Percentiles rank a stretch among this genome's conserved stretches.
phyloP scores from a whole-genome alignment of 345 rosid species.

The Citrus glauca region DNA sequence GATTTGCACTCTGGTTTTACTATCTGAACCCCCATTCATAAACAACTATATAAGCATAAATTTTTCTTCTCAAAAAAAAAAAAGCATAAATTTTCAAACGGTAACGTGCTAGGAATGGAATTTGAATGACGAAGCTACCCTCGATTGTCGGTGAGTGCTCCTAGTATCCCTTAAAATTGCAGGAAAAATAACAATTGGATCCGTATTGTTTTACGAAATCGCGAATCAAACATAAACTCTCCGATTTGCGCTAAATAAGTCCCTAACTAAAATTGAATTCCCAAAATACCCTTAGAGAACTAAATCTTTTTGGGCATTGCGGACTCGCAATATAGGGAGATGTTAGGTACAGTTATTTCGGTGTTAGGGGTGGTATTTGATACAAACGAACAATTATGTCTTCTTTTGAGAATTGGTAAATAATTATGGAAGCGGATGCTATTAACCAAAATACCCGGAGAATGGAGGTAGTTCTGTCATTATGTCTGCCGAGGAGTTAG shows the following conservation, averaged over 20 bases:
- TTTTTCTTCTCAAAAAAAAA: too few relatives aligned
- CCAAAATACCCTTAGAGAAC: not conserved
- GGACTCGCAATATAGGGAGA: too few relatives aligned
- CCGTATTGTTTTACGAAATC: not conserved
- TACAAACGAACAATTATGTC: not conserved
- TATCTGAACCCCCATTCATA: too few relatives aligned
- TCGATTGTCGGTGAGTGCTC: not conserved
- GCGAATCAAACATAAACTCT: too few relatives aligned
- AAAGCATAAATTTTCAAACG: not conserved
- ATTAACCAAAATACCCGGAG: not conserved
- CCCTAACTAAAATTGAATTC: not conserved
- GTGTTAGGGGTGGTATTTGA: not conserved
- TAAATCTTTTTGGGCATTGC: too few relatives aligned
- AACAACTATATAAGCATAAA: not conserved
- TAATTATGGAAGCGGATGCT: not conserved
- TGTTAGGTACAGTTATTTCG: too few relatives aligned
- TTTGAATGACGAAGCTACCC: not conserved
- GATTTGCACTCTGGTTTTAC: not conserved
- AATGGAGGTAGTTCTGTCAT: not conserved
- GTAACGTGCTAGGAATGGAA: not conserved
- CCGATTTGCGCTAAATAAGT: not conserved
- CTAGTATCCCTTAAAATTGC: too few relatives aligned
- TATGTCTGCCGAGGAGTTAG: too few relatives aligned
- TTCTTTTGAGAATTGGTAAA: not conserved
- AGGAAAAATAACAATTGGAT: not conserved